phyloP scores from a whole-genome alignment of 106 monocot genomes.

The Acanthochlamys bracteata region DNA sequence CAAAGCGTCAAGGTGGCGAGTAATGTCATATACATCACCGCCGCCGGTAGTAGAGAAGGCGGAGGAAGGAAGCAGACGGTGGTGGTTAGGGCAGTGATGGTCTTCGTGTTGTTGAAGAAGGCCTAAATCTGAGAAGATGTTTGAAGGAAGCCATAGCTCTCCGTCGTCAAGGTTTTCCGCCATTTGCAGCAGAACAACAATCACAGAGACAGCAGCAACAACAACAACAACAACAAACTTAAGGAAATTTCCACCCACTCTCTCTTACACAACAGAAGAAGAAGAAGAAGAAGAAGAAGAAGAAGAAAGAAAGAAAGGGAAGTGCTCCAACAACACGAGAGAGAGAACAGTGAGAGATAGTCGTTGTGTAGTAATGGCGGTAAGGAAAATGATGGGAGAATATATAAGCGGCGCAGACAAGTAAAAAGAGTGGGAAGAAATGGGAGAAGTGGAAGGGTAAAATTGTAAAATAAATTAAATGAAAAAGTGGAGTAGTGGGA shows the following conservation, averaged over 20 bases:
- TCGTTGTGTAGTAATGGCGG: background rate
- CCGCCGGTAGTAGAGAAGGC: slow-evolving; percentile 13
- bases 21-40: too few species aligned
- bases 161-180: slow-evolving; percentile 35
- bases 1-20: background rate
- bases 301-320: too few species aligned
- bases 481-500: too few species aligned
- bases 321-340: too few species aligned
- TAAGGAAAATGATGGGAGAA: background rate
- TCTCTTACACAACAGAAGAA: too few species aligned
- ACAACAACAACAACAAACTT: too few species aligned
- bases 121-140: slow-evolving; percentile 23
- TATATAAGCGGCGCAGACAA: background rate
- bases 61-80: background rate
- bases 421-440: background rate
- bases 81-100: background rate
- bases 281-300: too few species aligned
- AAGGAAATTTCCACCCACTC: too few species aligned
- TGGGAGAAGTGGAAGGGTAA: background rate
- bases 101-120: background rate
- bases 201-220: background rate
- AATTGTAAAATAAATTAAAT: background rate
- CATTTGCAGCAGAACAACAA: slow-evolving; percentile 6
- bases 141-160: slow-evolving; percentile 40
- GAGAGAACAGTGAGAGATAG: background rate